Base-by-base conservation (phyloP, 257 asterid species). In the Asclepias syriaca region DNA sequence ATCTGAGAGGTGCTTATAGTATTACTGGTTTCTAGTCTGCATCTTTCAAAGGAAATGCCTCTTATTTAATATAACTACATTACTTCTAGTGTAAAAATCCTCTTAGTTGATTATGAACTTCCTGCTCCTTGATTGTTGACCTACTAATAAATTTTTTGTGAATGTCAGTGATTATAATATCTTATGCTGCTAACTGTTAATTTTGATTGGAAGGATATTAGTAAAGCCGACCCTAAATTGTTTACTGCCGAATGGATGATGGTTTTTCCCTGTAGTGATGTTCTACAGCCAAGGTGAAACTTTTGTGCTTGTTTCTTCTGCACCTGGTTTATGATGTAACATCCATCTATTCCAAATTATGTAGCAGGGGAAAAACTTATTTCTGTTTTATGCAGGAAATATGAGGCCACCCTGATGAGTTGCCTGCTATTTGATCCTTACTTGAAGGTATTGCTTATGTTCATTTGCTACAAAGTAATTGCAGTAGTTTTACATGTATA, bases 341-440 rank as follows among this genome's bases (percentile, higher is more conserved):
- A 60, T 70, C 49, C 51, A 43, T 8, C 11, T 18, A 29, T 50
- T 66, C 46, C 66, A 40, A 60, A 57, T 74, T 61, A 45, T 68
- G 60, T 55, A 69, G 48, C 34, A 8, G 68, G 59, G 11, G 6
- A 16, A 16, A 34, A 63, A 70, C 73, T 73, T 65, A 63, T 63
- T 53, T 21, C 27, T 50, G 49, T 59, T 73, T 19, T 77, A 72
- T 82, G 69, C 86, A 93, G 98, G 90, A 90, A 87, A 77, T 74
- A 91, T 66, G 98, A 85, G 54, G 81, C 90, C 74, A 89, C 88
- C 66, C 77, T 93, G 81, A 78, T 91, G 94, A 91, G 96, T 81
- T 91, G 98, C 88, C 81, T 93, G 83, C 94, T 93, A 60, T 89
- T 82, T 75, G 98, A 93, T 85, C 96, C 97, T 76, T 75, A 82